Percentiles rank a stretch among this genome's conserved stretches.
phyloP scores from a whole-genome alignment of 1,284 basidiomycete species.

The Sanghuangporus baumii region DNA sequence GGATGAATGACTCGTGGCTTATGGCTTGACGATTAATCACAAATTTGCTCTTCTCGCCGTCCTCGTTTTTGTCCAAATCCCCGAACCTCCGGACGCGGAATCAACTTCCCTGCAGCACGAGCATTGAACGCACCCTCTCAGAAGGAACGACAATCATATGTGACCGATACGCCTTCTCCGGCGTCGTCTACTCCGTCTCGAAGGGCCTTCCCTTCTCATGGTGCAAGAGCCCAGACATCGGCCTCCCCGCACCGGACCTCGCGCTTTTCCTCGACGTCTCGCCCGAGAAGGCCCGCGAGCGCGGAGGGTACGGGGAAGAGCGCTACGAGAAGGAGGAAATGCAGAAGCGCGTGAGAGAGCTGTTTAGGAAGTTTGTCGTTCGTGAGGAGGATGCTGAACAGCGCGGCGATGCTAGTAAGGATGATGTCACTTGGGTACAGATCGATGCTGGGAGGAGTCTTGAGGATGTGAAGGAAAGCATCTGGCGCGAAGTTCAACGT shows the following conservation, averaged over 20 bases:
- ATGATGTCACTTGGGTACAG: slow-evolving; percentile 45
- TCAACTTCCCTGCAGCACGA: slow-evolving; percentile 41
- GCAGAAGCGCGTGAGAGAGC: slow-evolving; percentile 60
- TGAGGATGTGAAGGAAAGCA: slow-evolving; percentile 51
- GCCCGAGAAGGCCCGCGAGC: slow-evolving; percentile 60
- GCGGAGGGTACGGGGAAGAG: slow-evolving; percentile 91
- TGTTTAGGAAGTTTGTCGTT: slow-evolving; percentile 59
- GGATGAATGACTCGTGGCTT: background rate
- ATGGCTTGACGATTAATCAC: background rate
- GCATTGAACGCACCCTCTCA: slow-evolving; percentile 56
- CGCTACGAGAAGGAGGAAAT: slow-evolving; percentile 80
- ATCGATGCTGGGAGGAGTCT: slow-evolving; percentile 59
- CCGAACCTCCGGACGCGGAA: background rate
- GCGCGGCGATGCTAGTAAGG: slow-evolving; percentile 20
- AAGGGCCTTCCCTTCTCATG: slow-evolving; percentile 70
- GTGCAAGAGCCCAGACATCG: slow-evolving; percentile 82
- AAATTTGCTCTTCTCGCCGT: background rate
- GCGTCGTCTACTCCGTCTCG: slow-evolving; percentile 89
- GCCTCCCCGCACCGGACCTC: slow-evolving; percentile 85
- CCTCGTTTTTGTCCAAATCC: background rate
- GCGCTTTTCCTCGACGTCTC: slow-evolving; percentile 85
- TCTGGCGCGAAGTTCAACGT: slow-evolving; percentile 50
- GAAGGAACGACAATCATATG: slow-evolving; percentile 76
- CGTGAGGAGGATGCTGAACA: slow-evolving; percentile 36
- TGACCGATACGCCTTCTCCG: slow-evolving; percentile 96